Base-by-base conservation (phyloP, 805 yeast species). In the Spathaspora passalidarum region DNA sequence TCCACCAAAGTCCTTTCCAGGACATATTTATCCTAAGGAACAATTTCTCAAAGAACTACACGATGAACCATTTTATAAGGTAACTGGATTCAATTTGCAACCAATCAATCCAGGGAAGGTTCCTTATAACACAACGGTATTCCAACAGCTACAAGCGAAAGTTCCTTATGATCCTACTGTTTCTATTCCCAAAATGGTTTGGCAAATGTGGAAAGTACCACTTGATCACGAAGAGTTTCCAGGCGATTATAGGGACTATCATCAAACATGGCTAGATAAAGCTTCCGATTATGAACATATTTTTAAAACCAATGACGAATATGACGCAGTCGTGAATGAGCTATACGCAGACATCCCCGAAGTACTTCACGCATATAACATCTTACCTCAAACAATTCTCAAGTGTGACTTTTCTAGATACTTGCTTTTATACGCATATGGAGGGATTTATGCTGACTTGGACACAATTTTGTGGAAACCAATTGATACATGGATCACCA, bases 361-460 rank as follows among this genome's bases (percentile, higher is more conserved):
- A 36, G 88, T 94, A 3, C 69, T 81, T 1, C 73, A 75, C 49
- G 96, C 97, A 0, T 94, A 85, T 68, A 67, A 78, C 14, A 52
- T 79, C 23, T 67, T 94, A 78, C 99, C 99, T 1, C 81, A 80
- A 56, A 76, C 77, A 26, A 91, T 94, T 46, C 68, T 94, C 48
- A 86, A 86, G 61, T 97, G 97, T 0, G 99, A 94, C 65, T 92
- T 92, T 61, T 89, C 94, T 73, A 73, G 98, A 49, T 94, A 94
- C 63, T 71, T 94, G 56, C 81, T 94, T 16, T 68, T 94, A 19
- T 85, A 77, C 60, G 97, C 97, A 5, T 72, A 94, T 42, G 99
- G 99, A 8, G 99, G 99, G 0, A 82, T 88, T 1, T 92, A 92
- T 60, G 78, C 95, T 2, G 99, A 94, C 60, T 84, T 92, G 50